Evolutionary conservation across 2,329 filamentous ascomycete species (phyloP).

Genomic region (Coniella vitis): DNA sequence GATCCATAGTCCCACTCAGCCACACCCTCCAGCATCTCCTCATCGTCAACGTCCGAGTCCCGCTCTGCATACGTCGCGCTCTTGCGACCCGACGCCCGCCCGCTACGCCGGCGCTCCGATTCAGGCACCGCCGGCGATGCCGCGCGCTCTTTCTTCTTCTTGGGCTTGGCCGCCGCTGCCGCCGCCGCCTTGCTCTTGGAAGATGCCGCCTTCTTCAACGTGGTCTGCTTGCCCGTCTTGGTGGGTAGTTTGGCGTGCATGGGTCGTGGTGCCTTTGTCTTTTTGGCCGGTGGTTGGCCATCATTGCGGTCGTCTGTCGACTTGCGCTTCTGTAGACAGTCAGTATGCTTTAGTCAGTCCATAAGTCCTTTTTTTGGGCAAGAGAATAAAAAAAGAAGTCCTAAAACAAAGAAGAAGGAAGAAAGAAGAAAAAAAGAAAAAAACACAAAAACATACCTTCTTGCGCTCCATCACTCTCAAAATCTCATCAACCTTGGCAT

Average conservation of each 20-base stretch:
- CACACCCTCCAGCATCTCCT: conserved; percentile 56
- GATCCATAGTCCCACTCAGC: conserved; percentile 50
- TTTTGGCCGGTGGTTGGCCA: conserved; percentile 36
- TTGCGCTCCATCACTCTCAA: conserved; percentile 63
- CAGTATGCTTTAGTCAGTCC: background rate
- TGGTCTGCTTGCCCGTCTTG: conserved; percentile 25
- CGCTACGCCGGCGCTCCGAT: conserved; percentile 48
- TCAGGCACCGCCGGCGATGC: conserved; percentile 26
- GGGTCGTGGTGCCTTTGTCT: conserved; percentile 24
- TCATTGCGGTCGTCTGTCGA: conserved; percentile 43
- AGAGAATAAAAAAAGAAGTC: too few species aligned
- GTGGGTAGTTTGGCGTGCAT: conserved; percentile 24
- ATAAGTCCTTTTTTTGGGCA: too few species aligned
- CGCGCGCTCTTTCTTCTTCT: conserved; percentile 25
- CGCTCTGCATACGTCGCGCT: conserved; percentile 48
- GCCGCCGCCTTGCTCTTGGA: conserved; percentile 23
- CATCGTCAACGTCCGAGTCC: conserved; percentile 51
- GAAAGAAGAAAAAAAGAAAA: too few species aligned
- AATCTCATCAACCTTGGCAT: conserved; percentile 67
- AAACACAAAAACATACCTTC: conserved; percentile 41
- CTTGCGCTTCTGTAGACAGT: conserved; percentile 46
- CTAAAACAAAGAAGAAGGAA: too few species aligned
- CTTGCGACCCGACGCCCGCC: conserved; percentile 35
- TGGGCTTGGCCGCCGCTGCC: conserved; percentile 21
- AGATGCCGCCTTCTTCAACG: conserved; percentile 19